These are phyloP conservation scores for Scutellaria baicalensis DNA, from an alignment of 257 asterid species.

Conservation along the genomic window DNA sequence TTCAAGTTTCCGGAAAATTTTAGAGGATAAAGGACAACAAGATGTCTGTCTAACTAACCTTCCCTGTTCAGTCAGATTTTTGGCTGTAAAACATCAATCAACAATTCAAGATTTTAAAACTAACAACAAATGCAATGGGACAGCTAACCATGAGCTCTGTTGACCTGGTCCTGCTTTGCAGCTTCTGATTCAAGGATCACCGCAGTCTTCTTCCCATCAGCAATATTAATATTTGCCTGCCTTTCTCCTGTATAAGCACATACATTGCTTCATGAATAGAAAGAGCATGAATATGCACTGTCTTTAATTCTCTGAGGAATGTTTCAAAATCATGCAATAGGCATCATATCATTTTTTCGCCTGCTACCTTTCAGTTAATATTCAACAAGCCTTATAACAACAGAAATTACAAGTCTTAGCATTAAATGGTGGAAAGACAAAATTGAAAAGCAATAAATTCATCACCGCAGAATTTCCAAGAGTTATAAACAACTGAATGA, in stretches of 20 bases:
- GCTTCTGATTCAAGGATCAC: slow-evolving; percentile 86
- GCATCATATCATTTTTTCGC: neutral
- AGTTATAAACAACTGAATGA: neutral
- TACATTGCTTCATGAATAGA: slow-evolving; percentile 2
- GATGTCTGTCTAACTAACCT: neutral
- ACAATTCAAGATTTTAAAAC: neutral
- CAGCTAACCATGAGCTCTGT: slow-evolving; percentile 66
- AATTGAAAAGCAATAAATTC: neutral
- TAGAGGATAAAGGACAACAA: neutral
- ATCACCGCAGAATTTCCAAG: neutral
- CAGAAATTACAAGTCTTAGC: neutral
- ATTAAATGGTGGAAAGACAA: neutral
- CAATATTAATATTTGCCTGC: slow-evolving; percentile 77
- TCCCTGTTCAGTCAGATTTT: neutral
- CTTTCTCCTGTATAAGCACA: slow-evolving; percentile 62
- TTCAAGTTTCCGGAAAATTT: neutral
- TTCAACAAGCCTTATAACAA: neutral
- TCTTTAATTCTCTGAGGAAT: neutral
- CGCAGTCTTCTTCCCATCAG: slow-evolving; percentile 61
- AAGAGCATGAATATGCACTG: neutral
- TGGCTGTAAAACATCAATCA: neutral
- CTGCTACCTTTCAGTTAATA: neutral
- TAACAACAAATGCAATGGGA: neutral
- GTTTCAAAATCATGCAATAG: neutral
- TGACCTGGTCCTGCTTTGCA: slow-evolving; percentile 77